Conservation (phyloP, 495 filamentous ascomycete genomes). For the Penicillium steckii region DNA sequence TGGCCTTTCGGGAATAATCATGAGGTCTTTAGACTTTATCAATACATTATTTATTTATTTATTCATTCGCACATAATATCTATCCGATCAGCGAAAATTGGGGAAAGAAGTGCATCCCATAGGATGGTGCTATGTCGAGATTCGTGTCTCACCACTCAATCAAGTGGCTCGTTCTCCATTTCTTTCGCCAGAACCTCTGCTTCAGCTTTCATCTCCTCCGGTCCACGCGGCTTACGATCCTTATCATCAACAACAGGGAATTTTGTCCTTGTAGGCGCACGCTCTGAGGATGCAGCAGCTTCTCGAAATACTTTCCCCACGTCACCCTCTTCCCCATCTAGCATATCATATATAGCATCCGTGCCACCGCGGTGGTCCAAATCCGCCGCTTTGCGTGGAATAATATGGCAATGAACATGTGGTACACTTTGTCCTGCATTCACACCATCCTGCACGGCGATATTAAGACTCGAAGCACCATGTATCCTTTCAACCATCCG, state of each 20-base stretch:
- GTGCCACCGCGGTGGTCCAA: constrained; percentile 49
- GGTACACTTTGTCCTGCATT: constrained; percentile 88
- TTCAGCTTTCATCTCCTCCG: constrained; percentile 79
- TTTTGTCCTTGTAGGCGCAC: constrained; percentile 29
- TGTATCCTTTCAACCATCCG: constrained; percentile 75
- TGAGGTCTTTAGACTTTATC: not conserved
- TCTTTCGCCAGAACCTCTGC: constrained; percentile 51
- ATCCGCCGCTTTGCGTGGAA: constrained; percentile 67
- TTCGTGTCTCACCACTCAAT: constrained; percentile 11
- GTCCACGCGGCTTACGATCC: constrained; percentile 62
- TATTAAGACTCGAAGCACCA: constrained; percentile 69
- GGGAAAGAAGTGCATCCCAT: too few relatives aligned
- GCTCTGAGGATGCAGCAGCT: constrained; percentile 3
- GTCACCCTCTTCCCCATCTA: constrained; percentile 85
- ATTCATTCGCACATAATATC: constrained; percentile 3
- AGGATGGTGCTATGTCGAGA: too few relatives aligned
- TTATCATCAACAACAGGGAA: constrained; percentile 66
- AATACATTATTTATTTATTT: too few relatives aligned
- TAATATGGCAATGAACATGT: constrained; percentile 93
- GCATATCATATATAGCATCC: constrained; percentile 72
- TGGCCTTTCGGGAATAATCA: constrained; percentile 2
- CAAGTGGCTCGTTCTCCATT: constrained; percentile 30
- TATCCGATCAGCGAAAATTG: not conserved
- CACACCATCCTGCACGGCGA: constrained; percentile 87
- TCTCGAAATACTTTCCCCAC: constrained; percentile 52